These are phyloP conservation scores for Aspergillus sp. DNA, from an alignment of 2,329 filamentous ascomycete species.

Conservation along the genomic window DNA sequence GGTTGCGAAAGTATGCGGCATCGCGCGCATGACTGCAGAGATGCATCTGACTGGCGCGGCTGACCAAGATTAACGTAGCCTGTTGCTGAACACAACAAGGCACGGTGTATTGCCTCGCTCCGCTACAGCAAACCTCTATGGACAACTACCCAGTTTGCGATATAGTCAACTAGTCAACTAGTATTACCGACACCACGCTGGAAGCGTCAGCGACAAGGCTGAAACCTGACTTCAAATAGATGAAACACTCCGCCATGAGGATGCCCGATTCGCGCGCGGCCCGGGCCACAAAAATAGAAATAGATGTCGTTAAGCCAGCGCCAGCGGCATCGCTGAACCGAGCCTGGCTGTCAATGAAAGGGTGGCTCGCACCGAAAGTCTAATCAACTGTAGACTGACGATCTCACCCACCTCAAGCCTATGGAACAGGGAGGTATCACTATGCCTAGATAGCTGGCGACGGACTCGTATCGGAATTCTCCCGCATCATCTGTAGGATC, in stretches of 20 bases:
- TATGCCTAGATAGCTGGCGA: neutral
- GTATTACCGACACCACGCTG: neutral
- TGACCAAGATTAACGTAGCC: conserved; percentile 14
- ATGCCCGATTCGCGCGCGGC: neutral
- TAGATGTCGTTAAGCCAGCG: neutral
- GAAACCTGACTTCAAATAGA: neutral
- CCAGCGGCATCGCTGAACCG: neutral
- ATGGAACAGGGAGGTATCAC: neutral
- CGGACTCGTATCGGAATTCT: neutral
- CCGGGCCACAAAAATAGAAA: neutral
- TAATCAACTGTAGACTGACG: neutral
- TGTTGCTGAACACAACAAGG: neutral
- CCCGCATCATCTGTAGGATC: neutral
- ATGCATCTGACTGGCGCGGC: conserved; percentile 17
- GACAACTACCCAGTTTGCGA: neutral
- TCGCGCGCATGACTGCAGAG: conserved; percentile 20
- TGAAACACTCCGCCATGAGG: neutral
- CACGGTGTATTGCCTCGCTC: neutral
- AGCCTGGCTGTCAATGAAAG: neutral
- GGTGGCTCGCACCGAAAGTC: neutral
- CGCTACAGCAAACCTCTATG: neutral
- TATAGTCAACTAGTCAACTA: too few relatives aligned
- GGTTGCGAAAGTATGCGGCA: conserved; percentile 13
- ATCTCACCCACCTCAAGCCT: neutral
- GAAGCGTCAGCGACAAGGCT: neutral